These are phyloP conservation scores for Linum usitatissimum DNA, from an alignment of 345 rosid species.

Conservation along the genomic window DNA sequence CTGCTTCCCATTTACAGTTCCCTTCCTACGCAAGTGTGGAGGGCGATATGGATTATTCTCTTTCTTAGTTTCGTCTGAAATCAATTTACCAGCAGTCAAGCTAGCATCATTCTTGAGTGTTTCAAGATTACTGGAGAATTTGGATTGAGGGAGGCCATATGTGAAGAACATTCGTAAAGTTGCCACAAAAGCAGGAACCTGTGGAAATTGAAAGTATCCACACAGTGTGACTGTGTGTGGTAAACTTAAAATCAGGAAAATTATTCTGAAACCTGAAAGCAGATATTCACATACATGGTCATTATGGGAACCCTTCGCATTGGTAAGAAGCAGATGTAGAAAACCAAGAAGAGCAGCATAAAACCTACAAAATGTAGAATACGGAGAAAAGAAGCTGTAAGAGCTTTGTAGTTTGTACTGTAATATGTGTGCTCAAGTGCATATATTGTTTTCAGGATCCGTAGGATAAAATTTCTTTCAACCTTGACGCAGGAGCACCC, in stretches of 20 bases:
- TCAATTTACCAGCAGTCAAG: constrained; percentile 24
- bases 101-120: constrained; percentile 32
- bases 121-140: constrained; percentile 21
- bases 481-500: constrained; percentile 62
- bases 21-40: constrained; percentile 82
- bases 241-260: constrained; percentile 3
- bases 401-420: neutral
- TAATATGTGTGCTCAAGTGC: neutral
- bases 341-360: constrained; percentile 69
- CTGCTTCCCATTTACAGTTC: constrained; percentile 27
- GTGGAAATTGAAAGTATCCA: constrained; percentile 16
- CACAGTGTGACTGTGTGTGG: constrained; percentile 8
- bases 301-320: constrained; percentile 54
- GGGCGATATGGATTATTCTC: constrained; percentile 61
- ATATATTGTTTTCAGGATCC: neutral
- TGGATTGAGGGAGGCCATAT: constrained; percentile 49
- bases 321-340: constrained; percentile 59
- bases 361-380: constrained; percentile 36
- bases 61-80: constrained; percentile 29
- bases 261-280: constrained; percentile 6
- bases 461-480: neutral
- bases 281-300: constrained; percentile 59
- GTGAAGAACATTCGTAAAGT: constrained; percentile 59
- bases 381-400: neutral
- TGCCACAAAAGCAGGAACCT: constrained; percentile 79